These are phyloP conservation scores for Xerocomus brunneocitrinus DNA, from an alignment of 768 basidiomycete genomes.

Conservation along the genomic window DNA sequence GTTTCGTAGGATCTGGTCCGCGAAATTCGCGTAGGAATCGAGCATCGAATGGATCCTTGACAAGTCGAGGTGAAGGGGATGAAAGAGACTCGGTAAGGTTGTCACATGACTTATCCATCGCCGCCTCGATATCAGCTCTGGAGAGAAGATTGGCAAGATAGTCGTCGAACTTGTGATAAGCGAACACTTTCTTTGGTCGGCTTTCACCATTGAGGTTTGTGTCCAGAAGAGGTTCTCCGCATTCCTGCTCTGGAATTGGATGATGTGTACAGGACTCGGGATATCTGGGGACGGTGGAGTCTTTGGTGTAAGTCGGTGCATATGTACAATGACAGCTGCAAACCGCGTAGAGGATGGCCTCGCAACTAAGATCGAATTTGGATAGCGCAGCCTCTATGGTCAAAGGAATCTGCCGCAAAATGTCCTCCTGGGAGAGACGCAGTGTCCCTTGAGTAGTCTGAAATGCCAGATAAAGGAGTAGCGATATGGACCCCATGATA, in stretches of 20 bases:
- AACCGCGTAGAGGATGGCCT: background rate
- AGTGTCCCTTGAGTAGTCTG: background rate
- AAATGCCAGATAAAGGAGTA: constrained; percentile 4
- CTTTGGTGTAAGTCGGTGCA: background rate
- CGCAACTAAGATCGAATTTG: background rate
- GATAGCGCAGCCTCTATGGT: background rate
- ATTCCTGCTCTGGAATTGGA: background rate
- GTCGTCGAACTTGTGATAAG: constrained; percentile 12
- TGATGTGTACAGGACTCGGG: background rate
- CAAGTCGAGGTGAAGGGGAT: background rate
- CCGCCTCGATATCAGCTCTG: background rate
- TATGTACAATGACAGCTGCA: constrained; percentile 5
- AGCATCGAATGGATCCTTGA: constrained; percentile 12
- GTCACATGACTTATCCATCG: constrained; percentile 1
- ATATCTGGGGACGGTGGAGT: background rate
- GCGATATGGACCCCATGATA: constrained; percentile 15
- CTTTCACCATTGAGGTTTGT: background rate
- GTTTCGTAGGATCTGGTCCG: constrained; percentile 12
- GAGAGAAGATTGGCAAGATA: constrained; percentile 1
- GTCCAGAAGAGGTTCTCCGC: background rate
- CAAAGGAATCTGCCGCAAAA: background rate
- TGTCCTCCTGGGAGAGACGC: background rate
- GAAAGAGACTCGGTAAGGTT: background rate
- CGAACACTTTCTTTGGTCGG: background rate
- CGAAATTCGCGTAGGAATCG: constrained; percentile 27